Percentiles rank a stretch among this genome's conserved stretches.
phyloP scores from a whole-genome alignment of 2,329 filamentous ascomycete genomes.

The Penicillium olsonii region DNA sequence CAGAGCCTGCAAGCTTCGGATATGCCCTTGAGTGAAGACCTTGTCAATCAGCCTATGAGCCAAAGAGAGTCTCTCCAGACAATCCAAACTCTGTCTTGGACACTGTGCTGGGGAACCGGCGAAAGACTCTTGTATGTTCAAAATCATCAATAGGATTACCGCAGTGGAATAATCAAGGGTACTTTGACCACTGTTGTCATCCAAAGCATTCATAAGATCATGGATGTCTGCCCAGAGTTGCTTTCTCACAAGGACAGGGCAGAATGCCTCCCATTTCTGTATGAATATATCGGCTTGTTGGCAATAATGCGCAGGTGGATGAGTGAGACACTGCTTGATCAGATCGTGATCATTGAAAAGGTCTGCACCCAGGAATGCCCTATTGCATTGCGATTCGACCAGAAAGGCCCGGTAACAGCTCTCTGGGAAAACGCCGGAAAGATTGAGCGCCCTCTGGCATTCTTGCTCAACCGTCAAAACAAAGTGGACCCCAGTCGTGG shows the following conservation, averaged over 20 bases:
- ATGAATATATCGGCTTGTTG: conserved; percentile 5
- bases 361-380: neutral
- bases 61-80: neutral
- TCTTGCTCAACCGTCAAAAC: conserved; percentile 9
- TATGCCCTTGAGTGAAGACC: neutral
- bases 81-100: neutral
- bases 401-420: conserved; percentile 11
- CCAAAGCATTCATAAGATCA: neutral
- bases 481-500: conserved; percentile 14
- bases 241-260: conserved; percentile 3
- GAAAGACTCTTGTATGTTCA: neutral
- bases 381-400: neutral
- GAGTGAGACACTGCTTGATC: neutral
- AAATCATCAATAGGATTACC: conserved; percentile 1
- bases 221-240: conserved; percentile 6
- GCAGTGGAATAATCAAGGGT: neutral
- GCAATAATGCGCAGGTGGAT: conserved; percentile 4
- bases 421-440: conserved; percentile 7
- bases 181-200: neutral
- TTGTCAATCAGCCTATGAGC: conserved; percentile 2
- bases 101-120: neutral
- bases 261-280: conserved; percentile 9
- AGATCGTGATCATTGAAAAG: neutral
- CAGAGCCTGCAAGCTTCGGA: conserved; percentile 8
- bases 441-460: conserved; percentile 3